Base-by-base conservation (phyloP, 768 basidiomycete genomes). In the Serendipita sp. region DNA sequence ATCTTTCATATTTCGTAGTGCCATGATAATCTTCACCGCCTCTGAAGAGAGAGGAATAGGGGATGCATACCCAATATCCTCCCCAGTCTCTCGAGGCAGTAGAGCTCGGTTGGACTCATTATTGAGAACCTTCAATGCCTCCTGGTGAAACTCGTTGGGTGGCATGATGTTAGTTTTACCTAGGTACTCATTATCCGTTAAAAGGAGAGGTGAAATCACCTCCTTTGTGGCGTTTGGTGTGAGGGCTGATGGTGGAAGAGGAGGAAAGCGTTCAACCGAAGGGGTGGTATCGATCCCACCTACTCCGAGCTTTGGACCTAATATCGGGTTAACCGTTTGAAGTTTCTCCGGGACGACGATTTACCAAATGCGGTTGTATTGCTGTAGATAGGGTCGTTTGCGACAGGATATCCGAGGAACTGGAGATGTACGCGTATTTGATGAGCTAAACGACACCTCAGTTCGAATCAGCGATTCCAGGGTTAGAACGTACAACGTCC, bases 371-470 rank as follows among this genome's bases (percentile, higher is more conserved):
- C 74, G 2, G 65, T 66, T 0, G 67, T 18, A 65, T 88, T 87
- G 16, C 87, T 86, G 73, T 99, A 99, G 2, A 98, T 80, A 1
- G 93, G 90, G 68, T 98, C 96, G 71, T 99, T 98, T 10, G 91
- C 89, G 67, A 99, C 92, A 0, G 96, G 87, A 71, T 89, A 77
- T 0, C 95, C 96, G 64, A 99, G 82, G 73, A 81, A 97, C 74
- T 98, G 96, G 2, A 99, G 80, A 71, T 99, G 96, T 2, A 99
- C 95, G 60, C 96, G 82, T 65, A 98, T 89, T 74, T 99, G 96
- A 75, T 99, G 96, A 0, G 96, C 93, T 96, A 60, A 18, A 68
- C 46, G 64, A 69, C 62, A 55, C 64, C 55, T 36, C 52, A 33
- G 46, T 58, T 48, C 64, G 29, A 44, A 29, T 64, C 15, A 36